A percentile compares a stretch with the other conserved stretches of the same genome.
These are phyloP conservation scores for Populus simonii DNA, from an alignment of 345 rosid genomes.

Conservation along the genomic window DNA sequence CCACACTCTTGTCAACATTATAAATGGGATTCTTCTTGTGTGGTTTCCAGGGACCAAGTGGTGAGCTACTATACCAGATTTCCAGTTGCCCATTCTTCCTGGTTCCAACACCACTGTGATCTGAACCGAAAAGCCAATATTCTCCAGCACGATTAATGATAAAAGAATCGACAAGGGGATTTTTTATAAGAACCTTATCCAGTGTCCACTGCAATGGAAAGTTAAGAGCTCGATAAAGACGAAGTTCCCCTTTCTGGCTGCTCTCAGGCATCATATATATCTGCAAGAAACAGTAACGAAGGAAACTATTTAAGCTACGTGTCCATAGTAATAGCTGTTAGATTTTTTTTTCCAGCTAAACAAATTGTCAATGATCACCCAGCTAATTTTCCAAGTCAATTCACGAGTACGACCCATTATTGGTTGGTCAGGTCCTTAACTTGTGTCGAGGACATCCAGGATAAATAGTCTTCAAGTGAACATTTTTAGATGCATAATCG, in stretches of 20 bases:
- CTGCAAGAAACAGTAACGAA: constrained; percentile 35
- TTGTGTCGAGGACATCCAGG: neutral
- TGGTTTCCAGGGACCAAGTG: constrained; percentile 92
- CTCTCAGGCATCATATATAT: constrained; percentile 97
- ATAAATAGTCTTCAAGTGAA: neutral
- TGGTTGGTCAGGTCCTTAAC: neutral
- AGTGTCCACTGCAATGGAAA: constrained; percentile 83
- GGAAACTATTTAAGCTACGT: neutral
- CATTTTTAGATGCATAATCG: neutral
- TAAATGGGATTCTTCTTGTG: constrained; percentile 88
- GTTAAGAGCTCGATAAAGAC: constrained; percentile 67
- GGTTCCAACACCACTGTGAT: constrained; percentile 63
- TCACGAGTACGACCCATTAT: neutral
- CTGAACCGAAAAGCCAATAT: constrained; percentile 90
- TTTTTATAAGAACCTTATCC: constrained; percentile 61
- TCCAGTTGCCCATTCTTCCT: constrained; percentile 77
- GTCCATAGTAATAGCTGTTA: neutral
- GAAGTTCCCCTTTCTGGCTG: constrained; percentile 62
- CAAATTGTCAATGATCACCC: neutral
- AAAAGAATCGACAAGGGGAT: constrained; percentile 67
- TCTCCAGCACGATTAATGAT: constrained; percentile 53
- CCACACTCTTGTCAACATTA: constrained; percentile 49
- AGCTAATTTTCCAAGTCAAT: neutral
- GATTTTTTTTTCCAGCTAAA: neutral
- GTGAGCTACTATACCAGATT: constrained; percentile 81